Evolutionary conservation across 805 yeast species (phyloP), one percentile per base, ranked within the genome.

Genomic region (Nakazawaea holstii): DNA sequence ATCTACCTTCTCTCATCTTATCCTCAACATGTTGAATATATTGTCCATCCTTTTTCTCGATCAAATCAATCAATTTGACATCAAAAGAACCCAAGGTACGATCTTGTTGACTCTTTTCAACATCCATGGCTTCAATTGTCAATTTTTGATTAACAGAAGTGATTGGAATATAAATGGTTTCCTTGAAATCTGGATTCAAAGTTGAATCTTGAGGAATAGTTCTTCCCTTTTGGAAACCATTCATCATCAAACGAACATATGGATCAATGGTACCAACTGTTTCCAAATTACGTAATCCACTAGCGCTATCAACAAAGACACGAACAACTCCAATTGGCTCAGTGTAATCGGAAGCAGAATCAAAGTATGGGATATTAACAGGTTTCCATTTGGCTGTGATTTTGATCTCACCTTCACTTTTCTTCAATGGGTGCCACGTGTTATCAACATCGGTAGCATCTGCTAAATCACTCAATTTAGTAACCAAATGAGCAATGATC

Each of bases 291-390:
- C 85, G 77, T 59, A 94, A 76, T 51, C 80, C 84, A 48, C 74
- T 77, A 38, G 95, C 97, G 51, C 75, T 76, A 54, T 77, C 78
- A 51, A 94, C 65, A 50, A 76, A 72, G 28, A 94, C 72, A 59
- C 97, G 81, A 6, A 91, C 75, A 31, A 86, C 92, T 61, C 99
- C 99, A 61, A 92, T 84, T 43, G 99, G 99, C 49, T 89, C 89
- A n/a, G 89, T 80, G 68, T 90, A 92, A 44, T 92, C 94, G 55
- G 83, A 80, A 20, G 87, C 67, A 51, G 89, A 87, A 35, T 80
- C 66, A 14, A 84, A 85, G 45, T 82, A 79, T 20, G 73, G 65
- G 58, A 92, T 67, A 28, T 75, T 80, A 44, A 91, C 96, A 8
- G 98, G 92, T 65, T 84, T 89, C 97, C 97, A 94, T 45, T 70